Evolutionary conservation across 106 monocot species (phyloP), one percentile per base, ranked within the genome.

Genomic region (Xerophyta viscosa): DNA sequence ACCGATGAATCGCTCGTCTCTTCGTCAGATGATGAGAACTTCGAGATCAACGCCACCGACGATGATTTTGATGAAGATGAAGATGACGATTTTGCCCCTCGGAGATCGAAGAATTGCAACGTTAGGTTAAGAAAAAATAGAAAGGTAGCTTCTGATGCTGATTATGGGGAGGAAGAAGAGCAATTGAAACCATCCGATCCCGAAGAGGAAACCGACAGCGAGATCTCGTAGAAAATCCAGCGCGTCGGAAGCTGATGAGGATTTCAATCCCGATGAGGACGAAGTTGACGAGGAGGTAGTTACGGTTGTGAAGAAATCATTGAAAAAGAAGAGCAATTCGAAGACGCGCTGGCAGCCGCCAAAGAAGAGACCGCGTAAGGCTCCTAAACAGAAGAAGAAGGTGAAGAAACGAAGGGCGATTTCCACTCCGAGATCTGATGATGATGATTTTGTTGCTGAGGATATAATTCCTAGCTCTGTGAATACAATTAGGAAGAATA

Each of bases 371-470:
- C 57, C n/a, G 54, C 14, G 17, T 0, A 36, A 12, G 56, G 30
- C 8, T 25, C 6, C 45, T 26, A 43, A 50, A 5, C 19, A 8
- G 11, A 69, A 57, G 18, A 73, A 62, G 47, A 71, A 70, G 63
- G 28, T 31, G 22, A 68, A 28, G 60, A 60, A 17, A 63, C 27
- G 65, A 75, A n/a, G n/a, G n/a, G n/a, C n/a, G n/a, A n/a, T n/a
- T n/a, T n/a, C n/a, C n/a, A n/a, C n/a, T n/a, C n/a, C n/a, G n/a
- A n/a, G n/a, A n/a, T n/a, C n/a, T 20, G 69, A 69, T 3, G 73
- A 79, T 52, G 61, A 71, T 45, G 67, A 78, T 42, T 71, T 78
- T 57, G 23, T 75, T 2, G 64, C 73, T 23, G 59, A 75, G 41
- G 62, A 66, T 48, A 46, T 31, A 56, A 33, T 58, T 11, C n/a